These are phyloP conservation scores for Escallonia rubra DNA, from an alignment of 129 eudicot genomes.

Conservation along the genomic window DNA sequence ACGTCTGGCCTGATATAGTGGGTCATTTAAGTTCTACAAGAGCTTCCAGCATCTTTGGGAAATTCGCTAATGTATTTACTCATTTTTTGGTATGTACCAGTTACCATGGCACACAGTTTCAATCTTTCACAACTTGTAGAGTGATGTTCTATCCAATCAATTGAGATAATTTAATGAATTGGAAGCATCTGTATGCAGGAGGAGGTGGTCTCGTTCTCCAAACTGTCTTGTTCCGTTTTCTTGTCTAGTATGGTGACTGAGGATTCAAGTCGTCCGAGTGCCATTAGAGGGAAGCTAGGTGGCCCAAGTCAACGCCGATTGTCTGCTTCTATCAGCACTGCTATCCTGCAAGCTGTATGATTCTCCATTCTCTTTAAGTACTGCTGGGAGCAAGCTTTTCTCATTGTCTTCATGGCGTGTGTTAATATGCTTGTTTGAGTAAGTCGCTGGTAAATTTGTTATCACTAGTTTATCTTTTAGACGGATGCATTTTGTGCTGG, in stretches of 20 bases:
- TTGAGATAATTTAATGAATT: too few species aligned
- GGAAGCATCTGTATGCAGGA: constrained; percentile 41
- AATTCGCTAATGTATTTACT: constrained; percentile 34
- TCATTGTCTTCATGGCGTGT: too few species aligned
- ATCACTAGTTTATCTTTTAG: too few species aligned
- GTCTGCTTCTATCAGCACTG: constrained; percentile 51
- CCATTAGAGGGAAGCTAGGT: constrained; percentile 84
- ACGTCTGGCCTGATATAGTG: constrained; percentile 16
- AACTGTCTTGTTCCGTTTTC: constrained; percentile 51
- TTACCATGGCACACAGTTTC: not conserved
- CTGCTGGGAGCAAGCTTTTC: not conserved
- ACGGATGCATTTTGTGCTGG: too few species aligned
- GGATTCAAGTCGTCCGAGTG: constrained; percentile 48
- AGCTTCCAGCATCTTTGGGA: constrained; percentile 30
- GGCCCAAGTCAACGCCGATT: constrained; percentile 91
- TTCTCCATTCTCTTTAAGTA: constrained; percentile 7
- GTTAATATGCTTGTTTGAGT: too few species aligned
- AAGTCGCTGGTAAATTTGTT: too few species aligned
- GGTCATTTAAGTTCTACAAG: constrained; percentile 14
- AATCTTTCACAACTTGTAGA: not conserved
- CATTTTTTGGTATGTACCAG: constrained; percentile 48
- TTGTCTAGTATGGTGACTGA: constrained; percentile 42
- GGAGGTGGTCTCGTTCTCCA: constrained; percentile 49
- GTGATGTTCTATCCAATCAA: not conserved
- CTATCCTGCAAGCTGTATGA: constrained; percentile 78